phyloP scores from a whole-genome alignment of 139 green algal species.

The Coelastrella sp. region DNA sequence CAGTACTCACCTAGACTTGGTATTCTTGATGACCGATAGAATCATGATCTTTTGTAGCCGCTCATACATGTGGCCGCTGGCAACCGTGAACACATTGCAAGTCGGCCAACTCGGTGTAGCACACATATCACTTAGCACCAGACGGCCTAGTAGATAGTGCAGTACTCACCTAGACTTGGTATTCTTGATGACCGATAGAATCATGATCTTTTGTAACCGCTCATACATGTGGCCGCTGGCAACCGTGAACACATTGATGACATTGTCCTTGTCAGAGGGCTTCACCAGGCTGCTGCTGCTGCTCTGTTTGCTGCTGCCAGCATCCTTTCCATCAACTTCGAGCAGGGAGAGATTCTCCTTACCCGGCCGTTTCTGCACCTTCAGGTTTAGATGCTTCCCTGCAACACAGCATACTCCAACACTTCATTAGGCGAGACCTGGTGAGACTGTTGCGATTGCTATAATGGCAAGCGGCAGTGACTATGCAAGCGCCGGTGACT shows the following conservation, averaged over 20 bases:
- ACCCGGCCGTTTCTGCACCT: constrained; percentile 82
- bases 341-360: constrained; percentile 87
- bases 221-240: constrained; percentile 99
- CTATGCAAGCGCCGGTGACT: no score
- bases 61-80: constrained; percentile 98
- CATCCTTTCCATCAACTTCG: constrained; percentile 49
- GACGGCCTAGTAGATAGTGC: neutral
- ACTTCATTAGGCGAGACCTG: no score
- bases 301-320: constrained; percentile 14
- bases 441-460: no score
- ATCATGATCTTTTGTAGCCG: constrained; percentile 99
- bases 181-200: constrained; percentile 91
- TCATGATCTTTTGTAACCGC: constrained; percentile 99
- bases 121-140: no score
- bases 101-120: no score
- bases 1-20: constrained; percentile 66
- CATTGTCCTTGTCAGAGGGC: neutral
- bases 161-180: constrained; percentile 74
- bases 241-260: constrained; percentile 98
- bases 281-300: neutral
- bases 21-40: constrained; percentile 91
- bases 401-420: neutral
- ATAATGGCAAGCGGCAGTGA: no score
- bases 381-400: constrained; percentile 84
- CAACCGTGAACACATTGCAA: constrained; percentile 94